Percentiles rank a stretch among this genome's conserved stretches.
Evolutionary conservation across 1,139 yeast species (phyloP).

Genomic region (Yamadazyma atlantica): DNA sequence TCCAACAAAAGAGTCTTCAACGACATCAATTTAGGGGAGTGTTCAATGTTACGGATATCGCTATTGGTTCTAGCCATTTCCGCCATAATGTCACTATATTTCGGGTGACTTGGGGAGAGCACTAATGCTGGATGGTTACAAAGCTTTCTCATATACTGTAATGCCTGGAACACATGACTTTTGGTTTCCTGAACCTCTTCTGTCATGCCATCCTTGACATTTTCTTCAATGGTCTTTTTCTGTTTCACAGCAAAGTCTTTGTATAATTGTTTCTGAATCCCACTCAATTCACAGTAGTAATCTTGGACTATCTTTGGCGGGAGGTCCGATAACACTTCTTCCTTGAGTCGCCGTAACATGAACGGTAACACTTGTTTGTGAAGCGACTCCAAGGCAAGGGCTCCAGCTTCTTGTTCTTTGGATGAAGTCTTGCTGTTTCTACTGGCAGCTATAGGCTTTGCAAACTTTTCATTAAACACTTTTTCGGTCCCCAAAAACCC

Average conservation of each 20-base stretch:
- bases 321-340: slow-evolving; percentile 90
- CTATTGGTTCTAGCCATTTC: slow-evolving; percentile 61
- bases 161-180: slow-evolving; percentile 94
- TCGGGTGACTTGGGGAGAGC: slow-evolving; percentile 83
- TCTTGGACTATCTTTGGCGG: slow-evolving; percentile 99
- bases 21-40: slow-evolving; percentile 89
- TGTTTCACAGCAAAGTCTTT: slow-evolving; percentile 91
- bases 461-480: slow-evolving; percentile 90
- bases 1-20: slow-evolving; percentile 78
- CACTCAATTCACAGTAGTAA: slow-evolving; percentile 93
- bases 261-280: slow-evolving; percentile 82
- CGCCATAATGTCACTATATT: slow-evolving; percentile 60
- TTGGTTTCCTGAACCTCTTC: slow-evolving; percentile 53
- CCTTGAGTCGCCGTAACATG: slow-evolving; percentile 92
- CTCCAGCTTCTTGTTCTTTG: slow-evolving; percentile 96
- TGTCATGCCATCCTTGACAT: slow-evolving; percentile 44
- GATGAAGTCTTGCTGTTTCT: slow-evolving; percentile 88
- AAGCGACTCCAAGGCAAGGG: slow-evolving; percentile 89
- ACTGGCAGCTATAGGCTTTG: slow-evolving; percentile 95
- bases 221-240: slow-evolving; percentile 67
- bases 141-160: slow-evolving; percentile 94
- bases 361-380: slow-evolving; percentile 97
- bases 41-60: slow-evolving; percentile 68
- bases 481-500: slow-evolving; percentile 97
- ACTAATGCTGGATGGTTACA: slow-evolving; percentile 97